Percentiles rank a stretch among this genome's conserved stretches.
Conservation (phyloP, 129 eudicot species). For the Erigeron canadensis region DNA sequence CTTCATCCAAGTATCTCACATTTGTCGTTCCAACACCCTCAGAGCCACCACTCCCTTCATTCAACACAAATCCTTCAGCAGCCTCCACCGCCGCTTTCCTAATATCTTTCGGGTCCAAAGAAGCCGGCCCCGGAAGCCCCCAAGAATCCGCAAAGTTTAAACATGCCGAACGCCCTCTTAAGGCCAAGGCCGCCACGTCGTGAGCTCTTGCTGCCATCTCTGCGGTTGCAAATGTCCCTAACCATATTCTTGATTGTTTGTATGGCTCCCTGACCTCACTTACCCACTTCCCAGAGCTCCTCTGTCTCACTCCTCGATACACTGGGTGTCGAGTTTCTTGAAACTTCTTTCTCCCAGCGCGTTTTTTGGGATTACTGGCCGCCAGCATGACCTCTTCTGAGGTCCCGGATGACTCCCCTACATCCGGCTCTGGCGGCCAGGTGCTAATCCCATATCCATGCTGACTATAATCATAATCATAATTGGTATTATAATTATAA, state of each 20-base stretch:
- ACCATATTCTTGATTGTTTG: constrained; percentile 78
- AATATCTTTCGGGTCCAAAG: constrained; percentile 58
- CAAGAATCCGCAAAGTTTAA: constrained; percentile 82
- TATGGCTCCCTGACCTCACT: constrained; percentile 83
- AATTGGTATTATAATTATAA: not conserved
- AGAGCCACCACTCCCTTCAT: constrained; percentile 11
- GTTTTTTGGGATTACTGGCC: constrained; percentile 61
- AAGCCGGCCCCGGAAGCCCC: constrained; percentile 68
- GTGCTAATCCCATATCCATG: constrained; percentile 7
- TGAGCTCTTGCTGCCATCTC: constrained; percentile 97
- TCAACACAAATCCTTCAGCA: constrained; percentile 59
- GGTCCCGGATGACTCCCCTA: constrained; percentile 5
- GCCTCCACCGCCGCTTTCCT: constrained; percentile 81
- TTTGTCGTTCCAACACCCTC: constrained; percentile 2
- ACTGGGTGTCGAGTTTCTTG: constrained; percentile 89
- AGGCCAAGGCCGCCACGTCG: constrained; percentile 82
- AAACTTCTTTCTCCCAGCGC: constrained; percentile 79
- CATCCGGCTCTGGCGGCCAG: constrained; percentile 19
- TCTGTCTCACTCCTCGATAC: constrained; percentile 67
- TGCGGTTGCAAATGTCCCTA: constrained; percentile 70
- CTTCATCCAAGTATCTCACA: constrained; percentile 53
- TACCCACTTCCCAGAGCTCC: constrained; percentile 90
- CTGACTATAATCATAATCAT: constrained; percentile 2
- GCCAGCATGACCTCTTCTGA: constrained; percentile 50
- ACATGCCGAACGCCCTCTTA: constrained; percentile 67